Base-by-base conservation (phyloP, 768 basidiomycete species). In the Panus rudis region DNA sequence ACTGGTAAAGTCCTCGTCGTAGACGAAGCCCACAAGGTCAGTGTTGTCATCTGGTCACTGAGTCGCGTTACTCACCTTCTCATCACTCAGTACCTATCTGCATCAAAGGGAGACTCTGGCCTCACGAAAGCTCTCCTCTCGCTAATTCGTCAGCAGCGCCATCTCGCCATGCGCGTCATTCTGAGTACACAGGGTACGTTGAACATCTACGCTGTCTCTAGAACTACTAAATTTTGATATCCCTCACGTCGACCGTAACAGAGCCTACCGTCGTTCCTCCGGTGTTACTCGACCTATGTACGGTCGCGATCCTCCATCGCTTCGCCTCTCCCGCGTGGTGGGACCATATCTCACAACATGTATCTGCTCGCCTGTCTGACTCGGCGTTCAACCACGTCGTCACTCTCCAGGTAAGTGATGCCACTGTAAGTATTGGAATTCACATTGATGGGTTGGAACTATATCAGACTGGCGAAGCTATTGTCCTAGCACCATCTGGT, bases 291-390 rank as follows among this genome's bases (percentile, higher is more conserved):
- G 84, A 83, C 45, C 66, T 86, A 1, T 85, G 82, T 41, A 75
- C 75, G 0, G 63, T 84, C 1, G 61, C 77, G 0, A 73, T 87
- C 17, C 51, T 84, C 1, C 84, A 87, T 48, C 68, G 84, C 2
- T 88, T 88, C 57, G 82, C 82, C 0, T 86, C 85, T 0, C 79
- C 81, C 0, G 67, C 76, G 2, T 87, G 84, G 84, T 83, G 82
- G 78, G 68, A 76, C 0, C 79, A 84, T 47, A 55, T 87, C 1
- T 66, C 72, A 1, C 71, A 78, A 13, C 84, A 85, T 50, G 80
- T 86, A 4, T 77, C 81, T 0, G 78, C 79, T 0, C 74, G 83
- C 48, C 69, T 83, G 40, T 72, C 75, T 0, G 70, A 66, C 1
- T 75, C 79, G 21, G 78, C 75, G 0, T 84, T 85, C 46, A 76